A percentile compares a stretch with the other conserved stretches of the same genome.
phyloP scores from a whole-genome alignment of 2,329 filamentous ascomycete genomes.

The Lachnellula hyalina region DNA sequence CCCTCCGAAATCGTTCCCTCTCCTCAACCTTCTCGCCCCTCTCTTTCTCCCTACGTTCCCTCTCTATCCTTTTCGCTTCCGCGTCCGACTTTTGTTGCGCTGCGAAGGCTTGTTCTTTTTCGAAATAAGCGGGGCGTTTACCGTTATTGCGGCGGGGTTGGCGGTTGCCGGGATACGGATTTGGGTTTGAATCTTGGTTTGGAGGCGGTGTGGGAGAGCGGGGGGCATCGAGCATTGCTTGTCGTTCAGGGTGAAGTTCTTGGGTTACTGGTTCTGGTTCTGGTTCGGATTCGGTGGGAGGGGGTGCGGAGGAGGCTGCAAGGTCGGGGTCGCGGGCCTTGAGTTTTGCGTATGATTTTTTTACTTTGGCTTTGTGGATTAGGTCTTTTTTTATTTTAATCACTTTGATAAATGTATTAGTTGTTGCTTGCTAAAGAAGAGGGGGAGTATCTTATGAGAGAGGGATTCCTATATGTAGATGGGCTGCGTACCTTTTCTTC shows the following conservation, averaged over 20 bases:
- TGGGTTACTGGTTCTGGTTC: conserved; percentile 17
- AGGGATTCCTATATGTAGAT: neutral
- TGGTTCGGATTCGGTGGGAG: conserved; percentile 9
- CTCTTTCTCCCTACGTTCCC: conserved; percentile 49
- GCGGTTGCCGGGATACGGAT: conserved; percentile 5
- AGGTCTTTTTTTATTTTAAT: conserved; percentile 85
- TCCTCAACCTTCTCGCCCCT: conserved; percentile 56
- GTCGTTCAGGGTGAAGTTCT: conserved; percentile 56
- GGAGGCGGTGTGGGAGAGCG: conserved; percentile 12
- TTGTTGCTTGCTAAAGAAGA: neutral
- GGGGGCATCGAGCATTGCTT: conserved; percentile 50
- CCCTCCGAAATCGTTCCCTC: conserved; percentile 40
- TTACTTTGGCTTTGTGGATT: conserved; percentile 89
- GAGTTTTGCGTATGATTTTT: conserved; percentile 86
- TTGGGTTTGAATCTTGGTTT: conserved; percentile 1
- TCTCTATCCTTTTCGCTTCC: conserved; percentile 41
- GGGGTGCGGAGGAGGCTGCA: conserved; percentile 15
- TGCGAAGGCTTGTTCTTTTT: conserved; percentile 35
- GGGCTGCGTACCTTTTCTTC: conserved; percentile 59
- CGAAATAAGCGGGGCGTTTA: conserved; percentile 31
- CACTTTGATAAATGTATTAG: conserved; percentile 42
- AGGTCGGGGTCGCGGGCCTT: conserved; percentile 47
- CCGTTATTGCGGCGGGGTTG: conserved; percentile 4
- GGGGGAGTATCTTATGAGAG: neutral
- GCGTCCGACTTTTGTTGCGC: conserved; percentile 49